Base-by-base conservation (phyloP, 768 basidiomycete genomes). In the Lactarius tabidus region DNA sequence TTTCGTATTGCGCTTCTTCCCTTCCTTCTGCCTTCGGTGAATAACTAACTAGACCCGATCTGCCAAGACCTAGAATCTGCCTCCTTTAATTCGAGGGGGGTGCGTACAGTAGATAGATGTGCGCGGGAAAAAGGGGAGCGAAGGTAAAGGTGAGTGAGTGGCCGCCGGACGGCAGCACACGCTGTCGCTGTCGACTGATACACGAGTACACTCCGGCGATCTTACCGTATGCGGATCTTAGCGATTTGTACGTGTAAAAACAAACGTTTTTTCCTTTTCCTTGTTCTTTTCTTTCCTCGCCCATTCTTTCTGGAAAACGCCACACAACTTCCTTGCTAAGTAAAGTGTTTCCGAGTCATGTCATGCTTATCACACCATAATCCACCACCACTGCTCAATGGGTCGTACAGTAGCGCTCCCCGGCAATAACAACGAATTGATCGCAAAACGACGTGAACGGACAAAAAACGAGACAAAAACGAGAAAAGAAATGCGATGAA, bases 341-440 rank as follows among this genome's bases (percentile, higher is more conserved):
- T 23, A 57, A 57, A n/a, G 56, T 5, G 36, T 62, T 66, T 57
- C 55, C n/a, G 39, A 57, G 33, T 57, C 57, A 55, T 57, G 48
- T 52, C 31, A n/a, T 60, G 64, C 59, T 60, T 65, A 60, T 54
- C 33, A 60, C 53, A 45, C n/a, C 41, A 18, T n/a, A n/a, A n/a
- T n/a, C n/a, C 38, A 33, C 33, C 6, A 48, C 35, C 43, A 54
- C 35, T 26, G 15, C 36, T 33, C 43, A 29, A 60, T 54, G 26
- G 33, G 33, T 33, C n/a, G 41, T 29, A 36, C 31, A n/a, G 54
- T 14, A 15, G 15, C 26, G 18, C 53, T 35, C 36, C 4, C 15
- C 36, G 36, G 28, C 14, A 33, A 60, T 33, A 38, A 48, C 12
- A 53, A 12, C 39, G 43, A 59, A 41, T 20, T n/a, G 33, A 18